Percentiles rank a stretch among this genome's conserved stretches.
phyloP scores from a whole-genome alignment of 2,329 filamentous ascomycete genomes.

The Alternaria alternata region DNA sequence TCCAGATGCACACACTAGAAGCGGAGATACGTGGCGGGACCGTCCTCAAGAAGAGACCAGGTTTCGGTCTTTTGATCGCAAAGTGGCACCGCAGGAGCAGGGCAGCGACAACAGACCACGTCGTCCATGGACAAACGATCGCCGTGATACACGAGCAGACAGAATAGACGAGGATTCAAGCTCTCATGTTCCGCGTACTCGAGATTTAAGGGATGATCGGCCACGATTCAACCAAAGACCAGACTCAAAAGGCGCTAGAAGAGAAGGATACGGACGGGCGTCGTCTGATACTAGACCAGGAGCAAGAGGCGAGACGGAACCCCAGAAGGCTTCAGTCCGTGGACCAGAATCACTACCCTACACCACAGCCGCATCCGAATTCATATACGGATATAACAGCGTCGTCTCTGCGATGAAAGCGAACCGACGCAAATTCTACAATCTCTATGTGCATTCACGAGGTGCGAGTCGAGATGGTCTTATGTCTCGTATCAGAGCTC shows the following conservation, averaged over 20 bases:
- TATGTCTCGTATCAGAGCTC: slow-evolving; percentile 25
- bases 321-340: background rate
- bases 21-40: background rate
- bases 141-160: background rate
- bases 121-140: background rate
- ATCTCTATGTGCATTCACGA: slow-evolving; percentile 71
- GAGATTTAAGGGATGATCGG: background rate
- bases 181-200: background rate
- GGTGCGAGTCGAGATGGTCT: slow-evolving; percentile 31
- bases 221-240: slow-evolving; percentile 8
- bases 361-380: slow-evolving; percentile 88
- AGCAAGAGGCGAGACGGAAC: background rate
- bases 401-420: slow-evolving; percentile 80
- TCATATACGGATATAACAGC: slow-evolving; percentile 84
- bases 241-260: slow-evolving; percentile 11
- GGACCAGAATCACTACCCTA: slow-evolving; percentile 64
- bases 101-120: background rate
- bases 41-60: background rate
- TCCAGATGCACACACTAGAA: background rate
- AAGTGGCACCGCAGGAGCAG: background rate
- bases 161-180: background rate
- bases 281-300: background rate
- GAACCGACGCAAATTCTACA: slow-evolving; percentile 77
- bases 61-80: background rate
- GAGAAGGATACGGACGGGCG: slow-evolving; percentile 6